Base-by-base conservation (phyloP, 2,329 filamentous ascomycete genomes). In the Penicillium crustosum region DNA sequence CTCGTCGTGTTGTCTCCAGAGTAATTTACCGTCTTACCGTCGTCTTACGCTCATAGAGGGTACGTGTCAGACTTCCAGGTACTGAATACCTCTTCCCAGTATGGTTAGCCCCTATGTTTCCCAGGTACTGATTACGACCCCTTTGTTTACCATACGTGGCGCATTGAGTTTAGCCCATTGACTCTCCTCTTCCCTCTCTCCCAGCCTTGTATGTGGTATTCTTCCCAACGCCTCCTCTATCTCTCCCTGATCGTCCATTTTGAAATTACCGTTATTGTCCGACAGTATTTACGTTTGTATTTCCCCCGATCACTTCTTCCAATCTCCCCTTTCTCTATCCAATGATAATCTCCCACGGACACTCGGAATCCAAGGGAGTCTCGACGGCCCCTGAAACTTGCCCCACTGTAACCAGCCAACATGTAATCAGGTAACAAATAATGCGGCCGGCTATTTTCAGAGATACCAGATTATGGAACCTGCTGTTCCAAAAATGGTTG, bases 361-460 rank as follows among this genome's bases (percentile, higher is more conserved):
- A 38, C 29, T 44, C 58, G 61, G 59, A 62, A 59, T 66, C 65
- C 65, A 65, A 62, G 64, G 65, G 55, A 61, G 64, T 56, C 57
- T 52, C 56, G 58, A 59, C 66, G 68, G 67, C 70, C 70, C 70
- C 70, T 72, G 70, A 72, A 63, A 70, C 64, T 51, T 27, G 65
- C 63, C 60, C 69, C 70, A 67, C 68, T 13, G 13, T 45, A 15
- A 38, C 51, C 51, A 53, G 51, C 53, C 55, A 60, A 50, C 49
- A 57, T 54, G 47, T 59, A 57, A 60, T 58, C 47, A 56, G 60
- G 61, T 62, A 61, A 52, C 62, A 54, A 66, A 67, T 66, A 47
- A 59, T 53, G 57, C 59, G 52, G 50, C 44, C 36, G 42, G 57
- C 33, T 61, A 52, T 51, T 49, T 57, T 53, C 52, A 55, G 33